phyloP scores from a whole-genome alignment of 2,329 filamentous ascomycete species.

The Ophiostoma montium region DNA sequence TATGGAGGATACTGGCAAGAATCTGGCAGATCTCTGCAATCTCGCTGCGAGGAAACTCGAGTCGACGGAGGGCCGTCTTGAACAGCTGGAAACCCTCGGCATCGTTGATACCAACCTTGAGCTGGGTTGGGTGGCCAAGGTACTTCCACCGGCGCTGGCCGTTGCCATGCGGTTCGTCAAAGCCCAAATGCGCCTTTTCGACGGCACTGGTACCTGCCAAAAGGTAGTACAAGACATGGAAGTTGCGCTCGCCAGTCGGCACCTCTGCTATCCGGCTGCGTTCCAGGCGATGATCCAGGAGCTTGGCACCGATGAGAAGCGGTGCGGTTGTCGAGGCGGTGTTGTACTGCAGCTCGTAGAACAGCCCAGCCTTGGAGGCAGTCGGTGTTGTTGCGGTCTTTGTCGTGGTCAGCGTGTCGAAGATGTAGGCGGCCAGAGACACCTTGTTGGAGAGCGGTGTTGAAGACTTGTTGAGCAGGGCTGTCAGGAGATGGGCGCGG shows the following conservation, averaged over 20 bases:
- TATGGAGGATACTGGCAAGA: constrained; percentile 85
- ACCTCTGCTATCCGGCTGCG: constrained; percentile 82
- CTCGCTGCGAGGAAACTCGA: constrained; percentile 85
- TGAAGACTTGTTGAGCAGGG: constrained; percentile 76
- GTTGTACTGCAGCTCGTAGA: constrained; percentile 95
- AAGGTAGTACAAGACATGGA: constrained; percentile 91
- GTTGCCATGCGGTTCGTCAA: constrained; percentile 33
- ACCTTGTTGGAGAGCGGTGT: constrained; percentile 89
- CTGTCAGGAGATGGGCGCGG: constrained; percentile 73
- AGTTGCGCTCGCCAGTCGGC: constrained; percentile 90
- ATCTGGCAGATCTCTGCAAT: constrained; percentile 97
- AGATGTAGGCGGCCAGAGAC: constrained; percentile 86
- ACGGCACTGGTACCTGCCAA: constrained; percentile 80
- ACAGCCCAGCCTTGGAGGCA: constrained; percentile 87
- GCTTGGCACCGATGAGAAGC: constrained; percentile 81
- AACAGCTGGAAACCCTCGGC: constrained; percentile 92
- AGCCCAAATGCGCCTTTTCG: constrained; percentile 72
- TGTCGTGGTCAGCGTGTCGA: constrained; percentile 90
- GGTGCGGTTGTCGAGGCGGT: constrained; percentile 73
- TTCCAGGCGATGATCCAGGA: constrained; percentile 86
- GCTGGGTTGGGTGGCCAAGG: constrained; percentile 85
- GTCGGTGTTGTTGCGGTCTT: constrained; percentile 93
- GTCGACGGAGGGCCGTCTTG: constrained; percentile 84
- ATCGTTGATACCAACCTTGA: constrained; percentile 96
- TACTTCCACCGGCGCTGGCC: constrained; percentile 83